phyloP scores from a whole-genome alignment of 257 asterid species.

The Orobanche coerulescens region DNA sequence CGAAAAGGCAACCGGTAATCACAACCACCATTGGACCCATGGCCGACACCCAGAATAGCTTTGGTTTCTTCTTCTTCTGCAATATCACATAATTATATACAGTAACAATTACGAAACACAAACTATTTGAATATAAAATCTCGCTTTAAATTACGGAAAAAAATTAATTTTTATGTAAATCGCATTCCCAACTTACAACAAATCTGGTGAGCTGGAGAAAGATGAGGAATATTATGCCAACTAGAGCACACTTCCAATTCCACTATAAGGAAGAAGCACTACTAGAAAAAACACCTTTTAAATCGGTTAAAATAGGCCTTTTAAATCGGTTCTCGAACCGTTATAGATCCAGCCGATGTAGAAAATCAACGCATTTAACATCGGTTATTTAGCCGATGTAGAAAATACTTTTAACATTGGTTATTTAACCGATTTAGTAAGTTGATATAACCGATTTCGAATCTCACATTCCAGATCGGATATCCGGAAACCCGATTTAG shows the following conservation, averaged over 20 bases:
- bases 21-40: conserved; percentile 70
- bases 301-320: too few relatives aligned
- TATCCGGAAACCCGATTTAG: too few relatives aligned
- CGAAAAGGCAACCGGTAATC: conserved; percentile 50
- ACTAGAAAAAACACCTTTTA: too few relatives aligned
- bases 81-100: not conserved
- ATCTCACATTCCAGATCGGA: too few relatives aligned
- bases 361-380: too few relatives aligned
- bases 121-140: not conserved
- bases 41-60: conserved; percentile 78
- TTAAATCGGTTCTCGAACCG: too few relatives aligned
- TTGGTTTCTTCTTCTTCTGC: conserved; percentile 61
- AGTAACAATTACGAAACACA: not conserved
- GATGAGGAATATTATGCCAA: conserved; percentile 51
- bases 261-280: conserved; percentile 45
- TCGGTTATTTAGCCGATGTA: too few relatives aligned
- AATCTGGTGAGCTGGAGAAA: conserved; percentile 64
- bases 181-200: conserved; percentile 35
- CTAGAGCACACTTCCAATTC: conserved; percentile 42
- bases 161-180: not conserved
- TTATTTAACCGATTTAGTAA: too few relatives aligned
- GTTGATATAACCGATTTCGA: too few relatives aligned
- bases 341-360: too few relatives aligned
- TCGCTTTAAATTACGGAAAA: not conserved
- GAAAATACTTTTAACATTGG: too few relatives aligned